phyloP scores from a whole-genome alignment of 2,329 filamentous ascomycete species.

The Colletotrichum sp. region DNA sequence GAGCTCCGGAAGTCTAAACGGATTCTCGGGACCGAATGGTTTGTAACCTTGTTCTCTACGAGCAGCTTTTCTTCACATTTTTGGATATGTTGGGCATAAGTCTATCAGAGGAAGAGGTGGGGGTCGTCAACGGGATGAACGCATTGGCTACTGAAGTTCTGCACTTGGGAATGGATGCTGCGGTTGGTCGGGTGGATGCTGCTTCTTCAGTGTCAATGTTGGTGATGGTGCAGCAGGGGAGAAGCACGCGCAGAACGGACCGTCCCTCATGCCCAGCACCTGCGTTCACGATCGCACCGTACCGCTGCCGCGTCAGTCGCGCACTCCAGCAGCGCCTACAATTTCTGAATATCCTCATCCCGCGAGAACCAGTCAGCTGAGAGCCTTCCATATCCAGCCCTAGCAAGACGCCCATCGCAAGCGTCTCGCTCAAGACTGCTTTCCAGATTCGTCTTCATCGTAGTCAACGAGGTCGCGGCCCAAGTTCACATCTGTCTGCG shows the following conservation, averaged over 20 bases:
- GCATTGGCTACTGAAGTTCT: neutral
- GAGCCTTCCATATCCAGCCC: neutral
- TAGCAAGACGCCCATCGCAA: rapidly evolving
- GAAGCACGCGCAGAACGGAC: neutral
- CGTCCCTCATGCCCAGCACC: neutral
- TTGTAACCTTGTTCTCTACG: neutral
- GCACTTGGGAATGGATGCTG: neutral
- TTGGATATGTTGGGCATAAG: no score
- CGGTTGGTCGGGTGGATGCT: no score
- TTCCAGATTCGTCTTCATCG: neutral
- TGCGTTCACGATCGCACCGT: neutral
- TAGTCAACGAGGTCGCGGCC: neutral
- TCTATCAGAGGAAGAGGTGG: neutral
- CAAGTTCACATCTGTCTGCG: neutral
- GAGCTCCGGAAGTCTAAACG: neutral
- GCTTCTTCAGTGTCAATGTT: neutral
- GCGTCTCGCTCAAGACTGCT: neutral
- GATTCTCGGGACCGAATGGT: neutral
- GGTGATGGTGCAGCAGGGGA: neutral
- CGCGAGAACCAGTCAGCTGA: neutral
- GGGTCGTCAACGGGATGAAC: neutral
- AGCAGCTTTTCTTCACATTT: neutral
- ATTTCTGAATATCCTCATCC: neutral
- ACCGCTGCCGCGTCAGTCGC: neutral
- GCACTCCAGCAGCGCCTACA: neutral